phyloP scores from a whole-genome alignment of 768 basidiomycete genomes.

The Boletus subparvulus region DNA sequence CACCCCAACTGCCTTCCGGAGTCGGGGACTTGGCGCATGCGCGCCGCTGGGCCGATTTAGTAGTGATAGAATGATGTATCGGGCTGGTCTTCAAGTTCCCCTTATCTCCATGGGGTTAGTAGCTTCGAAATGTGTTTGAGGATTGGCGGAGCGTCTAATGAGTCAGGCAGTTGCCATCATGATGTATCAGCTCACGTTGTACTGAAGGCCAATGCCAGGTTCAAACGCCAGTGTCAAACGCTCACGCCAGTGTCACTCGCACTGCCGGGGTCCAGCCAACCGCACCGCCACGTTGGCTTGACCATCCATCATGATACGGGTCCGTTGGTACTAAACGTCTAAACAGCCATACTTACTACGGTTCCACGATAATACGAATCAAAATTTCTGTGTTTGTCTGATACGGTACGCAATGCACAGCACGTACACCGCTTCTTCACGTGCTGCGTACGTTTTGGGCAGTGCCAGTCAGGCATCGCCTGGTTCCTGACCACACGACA shows the following conservation, averaged over 20 bases:
- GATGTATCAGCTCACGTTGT: no score
- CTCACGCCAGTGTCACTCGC: no score
- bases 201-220: no score
- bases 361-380: no score
- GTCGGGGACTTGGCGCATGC: no score
- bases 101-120: not conserved
- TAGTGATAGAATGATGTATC: no score
- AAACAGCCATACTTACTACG: not conserved
- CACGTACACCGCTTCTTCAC: constrained; percentile 7
- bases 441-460: constrained; percentile 5
- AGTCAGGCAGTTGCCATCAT: no score
- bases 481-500: constrained; percentile 15
- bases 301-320: not conserved
- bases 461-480: constrained; percentile 19
- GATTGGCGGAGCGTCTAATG: no score
- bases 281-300: not conserved
- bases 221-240: not conserved
- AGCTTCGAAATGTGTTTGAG: no score
- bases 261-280: no score
- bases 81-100: not conserved
- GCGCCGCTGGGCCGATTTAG: no score
- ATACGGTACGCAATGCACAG: not conserved
- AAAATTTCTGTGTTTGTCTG: not conserved
- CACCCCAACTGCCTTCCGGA: no score
- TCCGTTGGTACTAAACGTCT: not conserved